Evolutionary conservation across 202 grass and related monocot species (phyloP).

Genomic region (Panicum hallii): DNA sequence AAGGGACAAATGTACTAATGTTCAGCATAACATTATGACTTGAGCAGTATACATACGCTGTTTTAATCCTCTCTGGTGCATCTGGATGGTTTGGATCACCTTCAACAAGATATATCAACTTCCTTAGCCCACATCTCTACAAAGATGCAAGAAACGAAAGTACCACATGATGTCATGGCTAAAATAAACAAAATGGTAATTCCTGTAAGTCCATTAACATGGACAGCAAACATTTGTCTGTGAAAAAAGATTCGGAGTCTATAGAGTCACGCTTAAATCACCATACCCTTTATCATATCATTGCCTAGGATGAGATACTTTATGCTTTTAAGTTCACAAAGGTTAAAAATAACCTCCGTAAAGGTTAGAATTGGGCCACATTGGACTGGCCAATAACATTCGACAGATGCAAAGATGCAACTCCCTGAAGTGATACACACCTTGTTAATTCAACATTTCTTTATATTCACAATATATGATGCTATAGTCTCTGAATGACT

Average conservation of each 20-base stretch:
- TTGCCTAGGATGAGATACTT: conserved; percentile 19
- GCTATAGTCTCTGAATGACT: conserved; percentile 19
- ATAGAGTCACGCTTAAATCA: conserved; percentile 13
- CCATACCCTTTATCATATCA: background rate
- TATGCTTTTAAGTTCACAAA: conserved; percentile 24
- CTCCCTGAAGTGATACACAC: background rate
- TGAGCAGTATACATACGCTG: conserved; percentile 65
- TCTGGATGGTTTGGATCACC: conserved; percentile 75
- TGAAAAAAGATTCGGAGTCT: background rate
- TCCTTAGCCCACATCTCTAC: conserved; percentile 82
- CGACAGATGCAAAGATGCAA: conserved; percentile 1
- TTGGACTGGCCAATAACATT: conserved; percentile 16
- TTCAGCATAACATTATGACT: conserved; percentile 39
- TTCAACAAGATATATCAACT: conserved; percentile 95
- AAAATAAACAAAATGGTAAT: conserved; percentile 35
- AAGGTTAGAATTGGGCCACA: conserved; percentile 8
- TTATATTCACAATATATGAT: background rate
- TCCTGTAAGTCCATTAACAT: conserved; percentile 1
- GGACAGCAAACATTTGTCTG: background rate
- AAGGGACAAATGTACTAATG: conserved; percentile 16
- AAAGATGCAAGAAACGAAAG: conserved; percentile 39
- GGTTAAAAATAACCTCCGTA: background rate
- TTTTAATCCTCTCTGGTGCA: conserved; percentile 70
- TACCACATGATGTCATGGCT: conserved; percentile 1
- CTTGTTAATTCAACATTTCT: background rate